Evolutionary conservation across 2,329 filamentous ascomycete species (phyloP).

Genomic region (Amauroascus verrucosus): DNA sequence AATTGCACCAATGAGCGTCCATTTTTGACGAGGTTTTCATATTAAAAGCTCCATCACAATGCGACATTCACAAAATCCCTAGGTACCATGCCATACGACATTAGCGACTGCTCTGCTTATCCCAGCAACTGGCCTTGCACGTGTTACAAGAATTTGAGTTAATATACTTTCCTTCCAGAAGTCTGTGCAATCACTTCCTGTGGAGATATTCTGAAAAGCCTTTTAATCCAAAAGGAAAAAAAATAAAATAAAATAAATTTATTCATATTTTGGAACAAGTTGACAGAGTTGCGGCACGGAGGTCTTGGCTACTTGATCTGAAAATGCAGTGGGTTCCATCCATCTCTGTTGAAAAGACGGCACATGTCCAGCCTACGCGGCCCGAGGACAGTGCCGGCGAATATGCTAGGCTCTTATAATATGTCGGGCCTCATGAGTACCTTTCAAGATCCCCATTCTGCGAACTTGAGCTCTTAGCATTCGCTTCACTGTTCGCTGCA

Average conservation of each 20-base stretch:
- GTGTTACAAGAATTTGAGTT: not conserved
- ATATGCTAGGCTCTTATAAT: not conserved
- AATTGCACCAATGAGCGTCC: conserved; percentile 13
- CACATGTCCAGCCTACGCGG: not conserved
- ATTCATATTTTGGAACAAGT: not conserved
- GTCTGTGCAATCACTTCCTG: not conserved
- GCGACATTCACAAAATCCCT: conserved; percentile 5
- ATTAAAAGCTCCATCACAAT: conserved; percentile 11
- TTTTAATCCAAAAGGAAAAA: not conserved
- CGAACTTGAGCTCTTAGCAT: not conserved
- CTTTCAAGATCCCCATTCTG: not conserved
- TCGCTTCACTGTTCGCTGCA: not conserved
- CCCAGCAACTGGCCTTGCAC: not conserved
- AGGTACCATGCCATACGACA: conserved; percentile 6
- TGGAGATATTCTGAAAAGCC: not conserved
- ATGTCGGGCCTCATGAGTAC: not conserved
- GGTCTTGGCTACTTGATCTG: not conserved
- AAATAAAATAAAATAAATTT: too few species aligned
- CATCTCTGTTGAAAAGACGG: not conserved
- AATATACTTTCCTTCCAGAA: not conserved
- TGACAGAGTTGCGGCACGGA: not conserved
- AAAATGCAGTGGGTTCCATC: not conserved
- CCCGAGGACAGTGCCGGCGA: not conserved
- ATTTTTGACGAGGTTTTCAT: conserved; percentile 14
- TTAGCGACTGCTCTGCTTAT: not conserved